A percentile compares a stretch with the other conserved stretches of the same genome.
These are phyloP conservation scores for Calophaca sinica DNA, from an alignment of 306 rosid species.

Conservation along the genomic window DNA sequence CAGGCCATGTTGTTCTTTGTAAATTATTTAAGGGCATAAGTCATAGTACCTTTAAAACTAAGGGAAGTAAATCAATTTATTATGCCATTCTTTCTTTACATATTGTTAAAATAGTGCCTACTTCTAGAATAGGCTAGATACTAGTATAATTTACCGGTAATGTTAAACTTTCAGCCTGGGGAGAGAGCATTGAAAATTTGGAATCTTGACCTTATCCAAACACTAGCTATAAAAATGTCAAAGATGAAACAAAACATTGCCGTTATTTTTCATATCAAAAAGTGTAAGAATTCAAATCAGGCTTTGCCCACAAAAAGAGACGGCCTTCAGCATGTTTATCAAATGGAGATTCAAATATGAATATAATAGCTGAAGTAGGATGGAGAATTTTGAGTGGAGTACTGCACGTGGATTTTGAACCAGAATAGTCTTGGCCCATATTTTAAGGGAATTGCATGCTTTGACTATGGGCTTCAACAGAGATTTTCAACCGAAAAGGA, in stretches of 20 bases:
- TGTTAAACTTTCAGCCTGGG: neutral
- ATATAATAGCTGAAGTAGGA: neutral
- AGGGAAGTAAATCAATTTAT: neutral
- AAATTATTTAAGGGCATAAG: neutral
- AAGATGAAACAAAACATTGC: slow-evolving; percentile 17
- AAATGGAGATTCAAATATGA: slow-evolving; percentile 13
- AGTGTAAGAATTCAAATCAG: neutral
- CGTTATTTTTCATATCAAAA: neutral
- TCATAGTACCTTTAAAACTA: no score
- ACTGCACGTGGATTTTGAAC: slow-evolving; percentile 58
- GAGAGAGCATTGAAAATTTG: neutral
- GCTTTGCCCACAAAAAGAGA: slow-evolving; percentile 9
- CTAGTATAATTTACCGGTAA: slow-evolving; percentile 5
- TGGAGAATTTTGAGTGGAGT: slow-evolving; percentile 28
- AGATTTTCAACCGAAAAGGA: neutral
- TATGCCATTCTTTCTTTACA: neutral
- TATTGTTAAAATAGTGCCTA: neutral
- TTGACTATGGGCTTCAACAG: slow-evolving; percentile 37
- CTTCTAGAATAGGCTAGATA: slow-evolving; percentile 24
- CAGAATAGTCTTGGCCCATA: neutral
- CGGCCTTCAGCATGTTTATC: slow-evolving; percentile 23
- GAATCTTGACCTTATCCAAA: slow-evolving; percentile 48
- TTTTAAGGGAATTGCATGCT: slow-evolving; percentile 13
- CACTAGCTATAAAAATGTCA: neutral
- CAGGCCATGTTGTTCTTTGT: neutral